Conservation (phyloP, 257 asterid species). For the Lycium ferocissimum region DNA sequence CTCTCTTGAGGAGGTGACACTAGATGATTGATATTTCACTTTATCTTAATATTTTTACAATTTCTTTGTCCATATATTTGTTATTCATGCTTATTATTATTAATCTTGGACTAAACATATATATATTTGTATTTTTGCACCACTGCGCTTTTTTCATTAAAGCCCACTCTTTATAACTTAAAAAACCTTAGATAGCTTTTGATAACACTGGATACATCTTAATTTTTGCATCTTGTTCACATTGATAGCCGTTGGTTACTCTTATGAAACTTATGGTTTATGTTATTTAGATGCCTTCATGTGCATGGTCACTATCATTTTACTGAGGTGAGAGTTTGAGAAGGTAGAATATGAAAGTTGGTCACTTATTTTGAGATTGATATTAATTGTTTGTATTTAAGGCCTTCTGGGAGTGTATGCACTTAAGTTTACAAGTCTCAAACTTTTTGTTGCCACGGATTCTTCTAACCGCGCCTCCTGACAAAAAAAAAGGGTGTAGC, state of each 20-base stretch:
- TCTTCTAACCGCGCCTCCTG: not conserved
- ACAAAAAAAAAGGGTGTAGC: not conserved
- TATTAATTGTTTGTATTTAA: not conserved
- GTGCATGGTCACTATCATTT: not conserved
- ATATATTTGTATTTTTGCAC: too few species aligned
- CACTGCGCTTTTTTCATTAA: too few species aligned
- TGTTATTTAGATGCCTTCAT: not conserved
- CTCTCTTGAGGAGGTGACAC: too few species aligned
- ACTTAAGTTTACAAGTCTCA: not conserved
- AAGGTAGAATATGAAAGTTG: not conserved
- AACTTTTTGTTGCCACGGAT: not conserved
- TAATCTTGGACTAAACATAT: too few species aligned
- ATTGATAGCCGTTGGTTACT: not conserved
- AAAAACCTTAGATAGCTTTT: too few species aligned
- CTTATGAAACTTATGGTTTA: not conserved
- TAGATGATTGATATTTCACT: too few species aligned
- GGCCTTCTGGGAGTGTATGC: constrained; percentile 6
- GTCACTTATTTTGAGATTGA: not conserved
- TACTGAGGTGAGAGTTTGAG: not conserved
- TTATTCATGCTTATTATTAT: too few species aligned
- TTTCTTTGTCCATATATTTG: too few species aligned
- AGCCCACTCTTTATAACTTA: too few species aligned
- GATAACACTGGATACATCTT: too few species aligned
- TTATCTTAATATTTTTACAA: too few species aligned
- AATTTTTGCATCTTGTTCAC: not conserved